These are phyloP conservation scores for Cutaneotrichosporon cutaneum DNA, from an alignment of 1,284 basidiomycete genomes.

Conservation along the genomic window DNA sequence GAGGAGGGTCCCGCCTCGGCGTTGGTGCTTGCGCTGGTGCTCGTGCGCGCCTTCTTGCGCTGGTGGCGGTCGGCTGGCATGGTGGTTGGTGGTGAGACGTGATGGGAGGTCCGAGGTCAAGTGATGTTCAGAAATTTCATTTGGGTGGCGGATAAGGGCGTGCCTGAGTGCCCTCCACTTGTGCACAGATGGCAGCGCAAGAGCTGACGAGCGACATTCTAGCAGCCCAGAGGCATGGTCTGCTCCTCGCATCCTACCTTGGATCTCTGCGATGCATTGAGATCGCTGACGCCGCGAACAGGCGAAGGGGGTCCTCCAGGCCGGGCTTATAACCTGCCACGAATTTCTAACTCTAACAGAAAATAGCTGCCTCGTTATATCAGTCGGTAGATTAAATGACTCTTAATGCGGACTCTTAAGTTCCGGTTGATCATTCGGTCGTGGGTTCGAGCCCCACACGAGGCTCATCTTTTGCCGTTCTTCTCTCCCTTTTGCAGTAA, in stretches of 20 bases:
- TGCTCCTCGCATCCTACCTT: too few species aligned
- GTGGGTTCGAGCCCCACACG: conserved; percentile 19
- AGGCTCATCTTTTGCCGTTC: conserved; percentile 6
- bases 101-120: too few species aligned
- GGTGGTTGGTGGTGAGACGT: background rate
- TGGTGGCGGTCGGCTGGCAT: conserved; percentile 3
- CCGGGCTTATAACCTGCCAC: background rate
- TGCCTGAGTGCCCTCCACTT: background rate
- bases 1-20: conserved; percentile 10
- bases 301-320: too few species aligned
- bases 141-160: conserved; percentile 1
- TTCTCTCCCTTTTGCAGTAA: background rate
- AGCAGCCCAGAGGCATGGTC: background rate
- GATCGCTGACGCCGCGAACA: too few species aligned
- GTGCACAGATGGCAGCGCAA: background rate
- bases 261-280: too few species aligned
- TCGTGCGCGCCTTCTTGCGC: conserved; percentile 1
- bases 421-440: conserved; percentile 15
- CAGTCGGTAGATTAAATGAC: conserved; percentile 7
- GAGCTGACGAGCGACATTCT: background rate
- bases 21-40: background rate
- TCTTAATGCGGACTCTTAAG: conserved; percentile 4
- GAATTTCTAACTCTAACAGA: background rate
- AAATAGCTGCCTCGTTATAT: background rate
- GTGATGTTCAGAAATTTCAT: background rate